Evolutionary conservation across 768 basidiomycete species (phyloP), one percentile per base, ranked within the genome.

Genomic region (Xerocomus spinulosus): DNA sequence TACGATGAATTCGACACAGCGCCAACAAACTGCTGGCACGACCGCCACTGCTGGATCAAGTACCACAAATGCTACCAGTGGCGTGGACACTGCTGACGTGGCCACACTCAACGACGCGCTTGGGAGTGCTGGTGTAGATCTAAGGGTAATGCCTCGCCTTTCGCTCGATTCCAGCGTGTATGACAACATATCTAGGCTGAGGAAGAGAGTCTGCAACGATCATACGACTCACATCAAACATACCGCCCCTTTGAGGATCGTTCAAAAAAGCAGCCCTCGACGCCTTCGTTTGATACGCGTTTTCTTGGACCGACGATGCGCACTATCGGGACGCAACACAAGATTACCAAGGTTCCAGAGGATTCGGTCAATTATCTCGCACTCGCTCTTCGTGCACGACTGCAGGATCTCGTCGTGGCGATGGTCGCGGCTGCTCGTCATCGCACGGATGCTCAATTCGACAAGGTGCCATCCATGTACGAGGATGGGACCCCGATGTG

Each of bases 61-160:
- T 45, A 44, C 65, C 13, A 33, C 60, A 6, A 44, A 64, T 2
- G 49, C 55, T 12, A 68, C 53, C 32, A 64, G 63, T 36, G 69
- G 68, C 1, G 71, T 81, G 48, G 85, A 86, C 55, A 81, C 80
- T 3, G 68, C 82, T 4, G 88, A 91, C 57, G 78, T 91, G 28
- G 80, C 87, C 10, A 87, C 85, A 7, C 59, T 92, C 35, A 91
- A 89, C 47, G 89, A 92, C 55, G 90, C 88, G 4, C 69, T 92
- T 2, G 90, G 88, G 5, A 89, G 87, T 59, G 89, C 88, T 7
- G 89, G 90, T 10, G 88, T 92, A 7, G 90, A 92, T 68, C 69
- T 92, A n/a, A 70, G 85, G 62, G 88, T 87, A 54, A 52, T 75
- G 66, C 26, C 14, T 24, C 46, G 26, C 24, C 12, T 34, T 30